Conservation (phyloP, 371 early-diverging fungal genomes). For the Dichotomocladium elegans region DNA sequence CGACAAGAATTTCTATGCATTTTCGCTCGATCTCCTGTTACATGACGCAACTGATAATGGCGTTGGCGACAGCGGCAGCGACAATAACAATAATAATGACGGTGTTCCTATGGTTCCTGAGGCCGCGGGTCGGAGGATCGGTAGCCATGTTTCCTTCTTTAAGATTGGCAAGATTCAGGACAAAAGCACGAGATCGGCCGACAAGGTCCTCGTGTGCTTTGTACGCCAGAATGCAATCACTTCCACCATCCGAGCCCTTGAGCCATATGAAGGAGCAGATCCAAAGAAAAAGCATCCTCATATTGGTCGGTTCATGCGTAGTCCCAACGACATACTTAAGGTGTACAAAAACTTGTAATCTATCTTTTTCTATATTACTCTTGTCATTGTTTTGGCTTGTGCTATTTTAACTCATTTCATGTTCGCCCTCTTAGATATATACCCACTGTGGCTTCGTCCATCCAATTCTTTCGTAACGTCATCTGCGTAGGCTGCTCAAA, state of each 20-base stretch:
- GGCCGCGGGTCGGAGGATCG: constrained; percentile 56
- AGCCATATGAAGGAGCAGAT: constrained; percentile 51
- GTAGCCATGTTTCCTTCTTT: constrained; percentile 78
- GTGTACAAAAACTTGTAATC: constrained; percentile 68
- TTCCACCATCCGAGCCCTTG: constrained; percentile 70
- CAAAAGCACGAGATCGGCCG: constrained; percentile 25
- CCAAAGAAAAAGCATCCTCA: constrained; percentile 52
- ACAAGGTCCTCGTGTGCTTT: constrained; percentile 55
- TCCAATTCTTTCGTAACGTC: constrained; percentile 77
- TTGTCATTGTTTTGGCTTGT: neutral
- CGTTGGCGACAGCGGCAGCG: neutral
- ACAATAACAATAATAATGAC: neutral
- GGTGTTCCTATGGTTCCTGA: constrained; percentile 22
- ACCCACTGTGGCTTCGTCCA: constrained; percentile 76
- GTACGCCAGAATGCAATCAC: constrained; percentile 62
- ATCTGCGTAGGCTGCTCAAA: constrained; percentile 87
- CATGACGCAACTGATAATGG: neutral
- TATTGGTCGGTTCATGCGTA: constrained; percentile 37
- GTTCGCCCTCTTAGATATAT: too few species aligned
- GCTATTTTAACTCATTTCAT: too few species aligned
- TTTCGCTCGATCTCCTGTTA: constrained; percentile 61
- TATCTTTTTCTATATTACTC: neutral
- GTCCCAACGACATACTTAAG: constrained; percentile 46
- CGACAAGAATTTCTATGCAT: constrained; percentile 72
- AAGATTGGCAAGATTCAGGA: constrained; percentile 74